A percentile compares a stretch with the other conserved stretches of the same genome.
Evolutionary conservation across 2,329 filamentous ascomycete species (phyloP).

Genomic region (Epichloe coenophiala): DNA sequence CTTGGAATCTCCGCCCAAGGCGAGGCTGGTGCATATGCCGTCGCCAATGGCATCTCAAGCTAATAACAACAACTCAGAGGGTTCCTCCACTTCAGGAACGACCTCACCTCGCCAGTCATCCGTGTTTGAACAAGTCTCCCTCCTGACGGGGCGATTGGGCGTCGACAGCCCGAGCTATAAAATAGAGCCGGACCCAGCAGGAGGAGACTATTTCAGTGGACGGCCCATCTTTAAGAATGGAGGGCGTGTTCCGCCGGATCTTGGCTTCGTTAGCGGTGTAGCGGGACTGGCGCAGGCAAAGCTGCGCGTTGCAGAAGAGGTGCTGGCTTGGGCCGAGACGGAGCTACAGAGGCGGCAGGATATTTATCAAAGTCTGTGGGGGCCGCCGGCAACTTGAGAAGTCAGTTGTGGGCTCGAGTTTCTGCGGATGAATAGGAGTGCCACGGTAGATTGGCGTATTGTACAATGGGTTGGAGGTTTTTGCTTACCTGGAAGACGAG

Average conservation of each 20-base stretch:
- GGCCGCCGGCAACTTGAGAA: neutral
- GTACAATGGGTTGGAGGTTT: too few relatives aligned
- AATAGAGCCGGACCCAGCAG: constrained; percentile 10
- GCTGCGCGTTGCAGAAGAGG: constrained; percentile 24
- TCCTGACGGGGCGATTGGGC: constrained; percentile 21
- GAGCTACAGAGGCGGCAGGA: constrained; percentile 8
- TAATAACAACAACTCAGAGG: neutral
- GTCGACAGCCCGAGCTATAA: constrained; percentile 22
- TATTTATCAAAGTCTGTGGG: constrained; percentile 2
- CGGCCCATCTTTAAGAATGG: constrained; percentile 20
- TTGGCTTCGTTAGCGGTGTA: constrained; percentile 22
- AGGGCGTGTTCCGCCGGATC: constrained; percentile 15
- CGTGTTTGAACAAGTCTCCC: constrained; percentile 15
- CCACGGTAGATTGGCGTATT: too few relatives aligned
- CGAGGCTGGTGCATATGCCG: too few relatives aligned
- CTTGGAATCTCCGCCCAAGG: neutral
- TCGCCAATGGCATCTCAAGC: neutral
- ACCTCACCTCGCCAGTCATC: neutral
- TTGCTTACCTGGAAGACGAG: too few relatives aligned
- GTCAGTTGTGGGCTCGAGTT: too few relatives aligned
- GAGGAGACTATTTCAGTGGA: constrained; percentile 22
- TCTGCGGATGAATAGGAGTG: too few relatives aligned
- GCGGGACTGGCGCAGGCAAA: constrained; percentile 22
- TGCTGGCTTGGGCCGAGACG: constrained; percentile 24
- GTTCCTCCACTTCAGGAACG: neutral